phyloP scores from a whole-genome alignment of 1,284 basidiomycete genomes.

The Trametes hirsuta region DNA sequence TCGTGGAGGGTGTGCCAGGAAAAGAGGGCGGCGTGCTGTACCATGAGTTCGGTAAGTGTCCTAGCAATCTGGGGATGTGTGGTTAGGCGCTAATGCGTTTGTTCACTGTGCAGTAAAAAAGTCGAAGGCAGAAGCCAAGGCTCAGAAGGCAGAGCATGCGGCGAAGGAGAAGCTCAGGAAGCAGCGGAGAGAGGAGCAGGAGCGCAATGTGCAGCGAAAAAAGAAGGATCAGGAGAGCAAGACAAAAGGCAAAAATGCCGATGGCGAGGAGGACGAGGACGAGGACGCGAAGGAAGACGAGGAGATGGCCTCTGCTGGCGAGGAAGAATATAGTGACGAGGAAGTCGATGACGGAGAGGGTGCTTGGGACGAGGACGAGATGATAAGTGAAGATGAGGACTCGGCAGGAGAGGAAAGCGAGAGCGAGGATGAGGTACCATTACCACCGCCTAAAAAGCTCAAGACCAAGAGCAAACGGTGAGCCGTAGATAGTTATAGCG shows the following conservation, averaged over 20 bases:
- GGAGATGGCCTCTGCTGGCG: constrained; percentile 29
- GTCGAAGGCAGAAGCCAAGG: constrained; percentile 69
- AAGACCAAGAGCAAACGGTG: constrained; percentile 44
- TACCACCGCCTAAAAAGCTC: constrained; percentile 43
- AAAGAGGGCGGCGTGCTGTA: constrained; percentile 89
- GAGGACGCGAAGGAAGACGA: constrained; percentile 43
- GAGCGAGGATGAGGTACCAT: constrained; percentile 39
- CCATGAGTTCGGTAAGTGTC: constrained; percentile 82
- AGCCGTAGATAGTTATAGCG: background rate
- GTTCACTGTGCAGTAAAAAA: constrained; percentile 69
- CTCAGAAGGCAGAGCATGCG: constrained; percentile 73
- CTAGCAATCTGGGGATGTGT: background rate
- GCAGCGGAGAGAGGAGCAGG: constrained; percentile 84
- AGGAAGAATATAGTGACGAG: constrained; percentile 44
- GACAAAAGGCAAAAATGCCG: constrained; percentile 43
- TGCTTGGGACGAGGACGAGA: constrained; percentile 69
- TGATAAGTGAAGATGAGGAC: constrained; percentile 59
- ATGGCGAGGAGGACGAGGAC: constrained; percentile 45
- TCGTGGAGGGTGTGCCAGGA: constrained; percentile 91
- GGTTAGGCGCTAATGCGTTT: background rate
- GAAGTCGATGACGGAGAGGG: constrained; percentile 47
- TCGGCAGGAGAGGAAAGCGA: constrained; percentile 38
- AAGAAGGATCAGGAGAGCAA: constrained; percentile 48
- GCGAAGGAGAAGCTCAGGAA: constrained; percentile 76
- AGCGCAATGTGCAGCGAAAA: constrained; percentile 84